Evolutionary conservation across 2,329 filamentous ascomycete species (phyloP).

Genomic region (Penicillium decumbens): DNA sequence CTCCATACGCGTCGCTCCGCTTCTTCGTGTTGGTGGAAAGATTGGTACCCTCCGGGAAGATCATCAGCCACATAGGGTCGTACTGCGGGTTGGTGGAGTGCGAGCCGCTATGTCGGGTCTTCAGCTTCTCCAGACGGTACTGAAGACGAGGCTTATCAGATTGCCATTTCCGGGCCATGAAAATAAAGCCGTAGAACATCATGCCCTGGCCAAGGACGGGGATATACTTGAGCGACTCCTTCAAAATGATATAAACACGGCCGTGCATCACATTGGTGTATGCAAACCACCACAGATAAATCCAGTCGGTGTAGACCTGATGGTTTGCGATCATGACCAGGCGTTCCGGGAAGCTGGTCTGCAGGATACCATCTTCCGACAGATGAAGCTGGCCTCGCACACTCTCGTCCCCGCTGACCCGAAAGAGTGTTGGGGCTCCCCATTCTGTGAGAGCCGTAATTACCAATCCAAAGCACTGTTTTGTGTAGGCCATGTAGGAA

Average conservation of each 20-base stretch:
- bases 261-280: slow-evolving; percentile 63
- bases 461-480: slow-evolving; percentile 60
- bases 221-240: slow-evolving; percentile 61
- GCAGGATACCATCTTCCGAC: slow-evolving; percentile 53
- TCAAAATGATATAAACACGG: slow-evolving; percentile 62
- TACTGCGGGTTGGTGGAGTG: slow-evolving; percentile 43
- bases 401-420: slow-evolving; percentile 59
- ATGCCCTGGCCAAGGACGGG: slow-evolving; percentile 60
- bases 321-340: slow-evolving; percentile 62
- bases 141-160: slow-evolving; percentile 57
- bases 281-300: slow-evolving; percentile 64
- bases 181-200: slow-evolving; percentile 64
- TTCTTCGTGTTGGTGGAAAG: slow-evolving; percentile 53
- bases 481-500: slow-evolving; percentile 62
- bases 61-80: slow-evolving; percentile 63
- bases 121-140: slow-evolving; percentile 54
- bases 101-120: slow-evolving; percentile 48
- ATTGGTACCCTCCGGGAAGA: slow-evolving; percentile 64
- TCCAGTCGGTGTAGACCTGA: slow-evolving; percentile 65
- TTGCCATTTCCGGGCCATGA: slow-evolving; percentile 60
- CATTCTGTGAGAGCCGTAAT: slow-evolving; percentile 59
- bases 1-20: slow-evolving; percentile 54
- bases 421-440: slow-evolving; percentile 59
- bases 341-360: slow-evolving; percentile 57
- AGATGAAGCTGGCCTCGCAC: slow-evolving; percentile 56